Conservation (phyloP, 306 rosid genomes). For the Vigna reflexopilosa region DNA sequence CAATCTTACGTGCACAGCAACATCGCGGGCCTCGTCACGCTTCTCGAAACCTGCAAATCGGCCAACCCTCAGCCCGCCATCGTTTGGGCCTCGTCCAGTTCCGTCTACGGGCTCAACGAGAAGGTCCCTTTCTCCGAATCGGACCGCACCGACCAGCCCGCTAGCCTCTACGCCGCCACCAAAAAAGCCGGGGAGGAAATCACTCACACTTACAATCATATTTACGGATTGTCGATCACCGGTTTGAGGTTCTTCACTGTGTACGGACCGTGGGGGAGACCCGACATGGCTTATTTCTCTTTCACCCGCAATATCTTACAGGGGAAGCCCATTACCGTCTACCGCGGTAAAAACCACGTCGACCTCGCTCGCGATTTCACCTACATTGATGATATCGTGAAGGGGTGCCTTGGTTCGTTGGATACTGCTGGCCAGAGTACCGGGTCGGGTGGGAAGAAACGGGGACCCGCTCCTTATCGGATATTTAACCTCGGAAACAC, state of each 20-base stretch:
- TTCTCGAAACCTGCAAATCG: slow-evolving; percentile 74
- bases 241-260: slow-evolving; percentile 89
- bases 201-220: slow-evolving; percentile 82
- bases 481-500: slow-evolving; percentile 88
- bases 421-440: slow-evolving; percentile 78
- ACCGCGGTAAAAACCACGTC: slow-evolving; percentile 75
- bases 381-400: slow-evolving; percentile 83
- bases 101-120: slow-evolving; percentile 84
- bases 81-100: slow-evolving; percentile 92
- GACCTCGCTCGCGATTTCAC: slow-evolving; percentile 90
- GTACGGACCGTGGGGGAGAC: slow-evolving; percentile 95
- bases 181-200: slow-evolving; percentile 95
- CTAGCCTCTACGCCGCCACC: slow-evolving; percentile 82
- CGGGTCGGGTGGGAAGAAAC: slow-evolving; percentile 87
- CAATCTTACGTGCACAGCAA: slow-evolving; percentile 87
- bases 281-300: slow-evolving; percentile 91
- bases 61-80: slow-evolving; percentile 82
- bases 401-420: slow-evolving; percentile 81
- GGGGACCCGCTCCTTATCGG: slow-evolving; percentile 71
- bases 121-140: slow-evolving; percentile 74
- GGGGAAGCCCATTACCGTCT: slow-evolving; percentile 82
- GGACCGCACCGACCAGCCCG: slow-evolving; percentile 79
- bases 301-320: slow-evolving; percentile 81
- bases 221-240: slow-evolving; percentile 81
- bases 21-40: slow-evolving; percentile 85